Evolutionary conservation across 768 basidiomycete genomes (phyloP).

Genomic region (Suillus occidentalis): DNA sequence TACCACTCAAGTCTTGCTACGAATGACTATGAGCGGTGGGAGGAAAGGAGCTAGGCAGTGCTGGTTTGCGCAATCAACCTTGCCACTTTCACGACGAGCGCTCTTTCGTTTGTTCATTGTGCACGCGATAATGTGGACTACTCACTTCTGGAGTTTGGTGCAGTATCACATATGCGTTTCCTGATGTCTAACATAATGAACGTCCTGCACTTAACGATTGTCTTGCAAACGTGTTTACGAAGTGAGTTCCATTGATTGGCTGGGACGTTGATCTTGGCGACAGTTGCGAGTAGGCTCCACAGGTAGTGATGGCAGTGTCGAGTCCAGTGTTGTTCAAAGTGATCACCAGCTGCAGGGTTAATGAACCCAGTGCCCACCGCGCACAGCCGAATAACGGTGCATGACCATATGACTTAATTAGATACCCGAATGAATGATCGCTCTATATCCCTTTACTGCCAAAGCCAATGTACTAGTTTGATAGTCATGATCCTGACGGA

Average conservation of each 20-base stretch:
- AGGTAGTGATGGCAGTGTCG: neutral
- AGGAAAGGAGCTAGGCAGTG: conserved; percentile 54
- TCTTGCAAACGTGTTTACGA: neutral
- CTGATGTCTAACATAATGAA: neutral
- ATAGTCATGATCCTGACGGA: neutral
- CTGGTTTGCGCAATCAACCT: neutral
- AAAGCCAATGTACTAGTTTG: neutral
- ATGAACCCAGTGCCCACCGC: neutral
- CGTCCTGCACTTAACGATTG: neutral
- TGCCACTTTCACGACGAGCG: neutral
- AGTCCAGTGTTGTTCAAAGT: neutral
- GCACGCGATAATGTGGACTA: neutral
- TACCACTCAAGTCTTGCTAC: conserved; percentile 61
- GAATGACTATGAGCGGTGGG: conserved; percentile 64
- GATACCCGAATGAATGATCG: neutral
- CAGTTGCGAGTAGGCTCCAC: neutral
- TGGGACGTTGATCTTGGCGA: neutral
- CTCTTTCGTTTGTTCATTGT: neutral
- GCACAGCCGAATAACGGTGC: neutral
- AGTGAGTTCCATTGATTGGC: neutral
- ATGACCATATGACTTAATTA: neutral
- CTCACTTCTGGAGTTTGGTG: neutral
- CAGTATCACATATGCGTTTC: neutral
- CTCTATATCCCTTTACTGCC: neutral
- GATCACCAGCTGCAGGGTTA: neutral